Evolutionary conservation across 192 early-diverging fungal genomes (phyloP), one percentile per base, ranked within the genome.

Genomic region (Phlyctochytrium planicorne): DNA sequence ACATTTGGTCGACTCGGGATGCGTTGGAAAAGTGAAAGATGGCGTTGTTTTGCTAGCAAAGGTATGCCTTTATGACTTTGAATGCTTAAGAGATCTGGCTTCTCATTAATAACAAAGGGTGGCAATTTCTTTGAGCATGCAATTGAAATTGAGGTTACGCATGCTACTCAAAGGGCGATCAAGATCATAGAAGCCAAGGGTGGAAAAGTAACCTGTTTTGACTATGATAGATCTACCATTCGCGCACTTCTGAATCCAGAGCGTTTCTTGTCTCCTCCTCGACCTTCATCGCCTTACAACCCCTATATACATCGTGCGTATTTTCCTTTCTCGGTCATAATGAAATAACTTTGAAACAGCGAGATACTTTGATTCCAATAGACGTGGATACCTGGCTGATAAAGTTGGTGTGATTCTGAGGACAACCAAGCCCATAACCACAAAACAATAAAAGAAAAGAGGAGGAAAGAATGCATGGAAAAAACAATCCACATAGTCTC

Each of bases 61-160:
- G 72, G 75, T 78, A 33, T 16, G 66, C 50, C 1, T 27, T n/a
- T n/a, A n/a, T n/a, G n/a, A n/a, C n/a, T n/a, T n/a, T n/a, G n/a
- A n/a, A n/a, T n/a, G 23, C 20, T 14, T 32, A 12, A 27, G 10
- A 29, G 35, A 12, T 57, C 50, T 12, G 16, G 40, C 25, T 3
- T 16, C 27, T 24, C 3, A 40, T 35, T 60, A 1, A 23, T 34
- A 20, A 30, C 31, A 14, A 73, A 93, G 79, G 96, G 94, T n/a
- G 81, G 85, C 31, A 85, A 90, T 32, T 81, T 86, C 34, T 86
- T 98, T 62, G 88, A 82, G 23, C 83, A 81, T 0, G 87, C 90
- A 30, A 78, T 98, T 59, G 89, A 87, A 23, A 87, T 98, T 40
- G 93, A 94, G 69, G 93, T 96, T 16, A 89, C 91, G 0, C 80